Percentiles rank a stretch among this genome's conserved stretches.
These are phyloP conservation scores for Macrophomina tecta DNA, from an alignment of 2,329 filamentous ascomycete genomes.

Conservation along the genomic window DNA sequence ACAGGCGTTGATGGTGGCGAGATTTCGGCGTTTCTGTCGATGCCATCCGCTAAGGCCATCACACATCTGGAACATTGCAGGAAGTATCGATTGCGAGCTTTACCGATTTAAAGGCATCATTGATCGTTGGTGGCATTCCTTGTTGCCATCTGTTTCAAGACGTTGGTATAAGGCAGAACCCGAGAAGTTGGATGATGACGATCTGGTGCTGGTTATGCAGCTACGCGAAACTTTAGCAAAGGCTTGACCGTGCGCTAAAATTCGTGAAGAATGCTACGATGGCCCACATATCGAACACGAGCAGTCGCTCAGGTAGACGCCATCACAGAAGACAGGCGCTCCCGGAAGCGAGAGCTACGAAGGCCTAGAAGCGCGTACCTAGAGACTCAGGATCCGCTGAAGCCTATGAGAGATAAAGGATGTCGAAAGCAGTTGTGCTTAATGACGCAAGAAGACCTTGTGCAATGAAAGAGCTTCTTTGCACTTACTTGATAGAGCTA, in stretches of 20 bases:
- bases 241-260: constrained; percentile 19
- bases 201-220: not conserved
- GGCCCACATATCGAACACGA: constrained; percentile 1
- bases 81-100: not conserved
- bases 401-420: not conserved
- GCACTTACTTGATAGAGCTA: constrained; percentile 10
- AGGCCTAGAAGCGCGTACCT: not conserved
- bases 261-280: not conserved
- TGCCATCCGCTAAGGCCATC: not conserved
- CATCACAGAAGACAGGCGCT: not conserved
- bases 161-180: not conserved
- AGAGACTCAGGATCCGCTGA: not conserved
- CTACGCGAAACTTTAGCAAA: not conserved
- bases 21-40: not conserved
- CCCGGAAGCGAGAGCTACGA: not conserved
- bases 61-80: not conserved
- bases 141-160: not conserved
- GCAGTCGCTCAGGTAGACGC: not conserved
- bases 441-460: not conserved
- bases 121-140: not conserved
- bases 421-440: not conserved
- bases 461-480: not conserved
- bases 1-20: constrained; percentile 2
- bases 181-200: not conserved
- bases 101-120: not conserved